These are phyloP conservation scores for Podospora sp. DNA, from an alignment of 495 filamentous ascomycete species.

Conservation along the genomic window DNA sequence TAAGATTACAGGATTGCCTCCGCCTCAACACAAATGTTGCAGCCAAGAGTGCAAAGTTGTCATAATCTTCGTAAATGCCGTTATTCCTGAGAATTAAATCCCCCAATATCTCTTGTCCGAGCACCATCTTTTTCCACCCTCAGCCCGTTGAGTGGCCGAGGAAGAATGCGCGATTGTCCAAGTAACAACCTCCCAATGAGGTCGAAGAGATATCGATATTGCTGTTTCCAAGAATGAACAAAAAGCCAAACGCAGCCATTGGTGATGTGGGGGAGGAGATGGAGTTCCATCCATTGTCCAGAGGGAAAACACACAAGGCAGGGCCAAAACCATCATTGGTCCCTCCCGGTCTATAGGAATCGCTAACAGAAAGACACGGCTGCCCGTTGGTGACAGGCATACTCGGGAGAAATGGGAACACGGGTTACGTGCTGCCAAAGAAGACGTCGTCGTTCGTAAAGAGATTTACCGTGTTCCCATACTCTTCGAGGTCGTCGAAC, in stretches of 20 bases:
- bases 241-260: background rate
- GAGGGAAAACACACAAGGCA: background rate
- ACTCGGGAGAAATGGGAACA: background rate
- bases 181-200: background rate
- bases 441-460: slow-evolving; percentile 41
- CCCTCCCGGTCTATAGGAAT: background rate
- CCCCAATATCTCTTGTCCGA: background rate
- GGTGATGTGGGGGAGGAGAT: background rate
- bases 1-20: slow-evolving; percentile 11
- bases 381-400: background rate
- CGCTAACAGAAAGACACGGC: background rate
- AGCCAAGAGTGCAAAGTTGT: background rate
- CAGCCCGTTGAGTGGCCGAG: background rate
- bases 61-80: slow-evolving; percentile 15
- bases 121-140: background rate
- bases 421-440: slow-evolving; percentile 36
- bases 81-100: slow-evolving; percentile 8
- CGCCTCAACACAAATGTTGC: background rate
- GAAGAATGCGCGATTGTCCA: background rate
- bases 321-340: background rate
- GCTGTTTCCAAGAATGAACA: background rate
- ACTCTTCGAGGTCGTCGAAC: slow-evolving; percentile 23
- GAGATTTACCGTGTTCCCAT: slow-evolving; percentile 30
- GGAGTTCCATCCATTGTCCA: background rate
- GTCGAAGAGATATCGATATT: background rate